Conservation (phyloP, 2,329 filamentous ascomycete species). For the Diaporthe citriasiana region DNA sequence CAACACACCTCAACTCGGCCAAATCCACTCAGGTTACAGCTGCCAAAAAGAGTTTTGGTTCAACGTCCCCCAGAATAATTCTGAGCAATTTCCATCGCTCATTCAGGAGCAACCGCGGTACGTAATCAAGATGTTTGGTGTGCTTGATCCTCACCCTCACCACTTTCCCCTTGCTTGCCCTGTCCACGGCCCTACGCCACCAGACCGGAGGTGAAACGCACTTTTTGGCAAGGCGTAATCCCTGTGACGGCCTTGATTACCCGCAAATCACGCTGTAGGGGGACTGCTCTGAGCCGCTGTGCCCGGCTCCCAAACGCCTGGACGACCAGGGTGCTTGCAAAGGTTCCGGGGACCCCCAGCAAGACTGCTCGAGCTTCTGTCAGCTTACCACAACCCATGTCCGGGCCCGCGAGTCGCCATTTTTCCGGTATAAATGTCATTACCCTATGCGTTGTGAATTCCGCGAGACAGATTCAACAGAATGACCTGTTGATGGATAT, state of each 20-base stretch:
- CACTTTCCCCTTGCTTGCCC: neutral
- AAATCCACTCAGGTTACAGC: neutral
- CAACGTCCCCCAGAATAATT: neutral
- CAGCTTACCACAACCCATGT: neutral
- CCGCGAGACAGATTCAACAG: neutral
- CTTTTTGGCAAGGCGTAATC: neutral
- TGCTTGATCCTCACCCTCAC: neutral
- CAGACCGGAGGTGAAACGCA: neutral
- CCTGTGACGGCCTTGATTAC: neutral
- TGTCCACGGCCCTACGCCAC: neutral
- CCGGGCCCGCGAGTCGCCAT: constrained; percentile 7
- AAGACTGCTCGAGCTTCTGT: constrained; percentile 6
- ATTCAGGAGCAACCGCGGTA: neutral
- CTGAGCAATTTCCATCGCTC: no score
- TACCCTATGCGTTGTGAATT: constrained; percentile 1
- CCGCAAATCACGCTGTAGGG: neutral
- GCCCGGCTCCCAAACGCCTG: neutral
- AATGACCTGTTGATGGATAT: neutral
- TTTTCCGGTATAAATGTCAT: neutral
- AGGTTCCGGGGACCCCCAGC: neutral
- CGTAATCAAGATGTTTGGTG: neutral
- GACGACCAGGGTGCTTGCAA: neutral
- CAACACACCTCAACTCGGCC: no score
- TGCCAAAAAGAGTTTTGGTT: neutral
- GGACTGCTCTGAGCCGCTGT: neutral